Conservation (phyloP, 2,329 filamentous ascomycete genomes). For the Gliomastix tumulicola region DNA sequence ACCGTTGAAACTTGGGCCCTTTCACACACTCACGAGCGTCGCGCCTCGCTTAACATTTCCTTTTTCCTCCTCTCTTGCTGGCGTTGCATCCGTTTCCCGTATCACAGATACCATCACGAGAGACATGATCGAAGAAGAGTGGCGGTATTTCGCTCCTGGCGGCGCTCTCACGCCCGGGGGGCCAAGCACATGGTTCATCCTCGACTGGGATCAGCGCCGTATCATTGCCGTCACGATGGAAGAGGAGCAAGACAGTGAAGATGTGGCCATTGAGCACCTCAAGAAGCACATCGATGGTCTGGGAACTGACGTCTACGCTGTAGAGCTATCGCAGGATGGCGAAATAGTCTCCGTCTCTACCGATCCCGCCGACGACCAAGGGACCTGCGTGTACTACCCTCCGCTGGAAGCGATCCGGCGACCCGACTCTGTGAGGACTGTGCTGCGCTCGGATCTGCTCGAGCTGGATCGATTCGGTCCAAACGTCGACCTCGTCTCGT, state of each 20-base stretch:
- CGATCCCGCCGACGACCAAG: constrained; percentile 17
- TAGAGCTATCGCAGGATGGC: constrained; percentile 6
- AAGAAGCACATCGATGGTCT: constrained; percentile 10
- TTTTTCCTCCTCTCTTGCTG: no score
- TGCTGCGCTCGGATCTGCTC: constrained; percentile 13
- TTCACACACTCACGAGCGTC: no score
- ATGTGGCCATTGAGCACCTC: constrained; percentile 11
- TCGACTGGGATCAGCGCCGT: constrained; percentile 15
- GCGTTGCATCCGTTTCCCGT: no score
- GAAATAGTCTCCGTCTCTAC: constrained; percentile 8
- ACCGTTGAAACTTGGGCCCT: no score
- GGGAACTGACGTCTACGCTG: constrained; percentile 16
- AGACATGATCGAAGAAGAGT: constrained; percentile 3
- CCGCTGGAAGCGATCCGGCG: constrained; percentile 9
- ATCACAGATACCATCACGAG: no score
- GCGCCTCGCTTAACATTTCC: no score
- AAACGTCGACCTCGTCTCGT: constrained; percentile 16
- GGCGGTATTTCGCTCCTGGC: constrained; percentile 3
- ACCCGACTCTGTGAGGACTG: constrained; percentile 9
- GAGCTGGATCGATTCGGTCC: constrained; percentile 19
- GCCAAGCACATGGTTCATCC: constrained; percentile 13
- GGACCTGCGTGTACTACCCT: constrained; percentile 14
- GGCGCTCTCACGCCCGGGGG: constrained; percentile 7
- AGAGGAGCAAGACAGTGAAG: constrained; percentile 10
- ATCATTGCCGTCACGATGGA: constrained; percentile 14